Evolutionary conservation across 495 filamentous ascomycete genomes (phyloP).

Genomic region (Talaromyces trachyspermus): DNA sequence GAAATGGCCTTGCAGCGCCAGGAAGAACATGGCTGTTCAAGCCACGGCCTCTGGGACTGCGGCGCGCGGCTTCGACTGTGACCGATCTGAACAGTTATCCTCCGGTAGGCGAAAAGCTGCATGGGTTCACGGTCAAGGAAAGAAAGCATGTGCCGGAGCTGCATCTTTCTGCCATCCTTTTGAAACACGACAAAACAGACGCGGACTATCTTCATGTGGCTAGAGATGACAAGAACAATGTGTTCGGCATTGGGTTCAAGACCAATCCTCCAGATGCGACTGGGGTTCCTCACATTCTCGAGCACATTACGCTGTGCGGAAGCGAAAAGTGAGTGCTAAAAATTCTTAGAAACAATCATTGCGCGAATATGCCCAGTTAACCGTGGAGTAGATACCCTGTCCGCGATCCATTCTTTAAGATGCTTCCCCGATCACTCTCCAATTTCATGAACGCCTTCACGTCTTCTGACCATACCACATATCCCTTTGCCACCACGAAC

Average conservation of each 20-base stretch:
- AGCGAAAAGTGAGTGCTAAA: conserved; percentile 70
- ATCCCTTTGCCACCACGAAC: conserved; percentile 98
- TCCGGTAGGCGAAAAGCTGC: conserved; percentile 70
- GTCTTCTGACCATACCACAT: conserved; percentile 91
- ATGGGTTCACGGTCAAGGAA: conserved; percentile 86
- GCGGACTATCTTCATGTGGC: conserved; percentile 95
- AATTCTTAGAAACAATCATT: conserved; percentile 10
- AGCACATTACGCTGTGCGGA: conserved; percentile 96
- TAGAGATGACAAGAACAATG: conserved; percentile 94
- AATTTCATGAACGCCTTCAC: conserved; percentile 99
- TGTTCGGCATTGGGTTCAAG: conserved; percentile 98
- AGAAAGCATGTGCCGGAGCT: conserved; percentile 89
- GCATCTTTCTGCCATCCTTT: conserved; percentile 80
- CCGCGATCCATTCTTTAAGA: conserved; percentile 98
- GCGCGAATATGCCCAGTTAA: conserved; percentile 9
- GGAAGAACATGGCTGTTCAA: not conserved
- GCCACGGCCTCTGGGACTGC: conserved; percentile 8
- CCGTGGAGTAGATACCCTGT: conserved; percentile 93
- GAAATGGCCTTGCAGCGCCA: not conserved
- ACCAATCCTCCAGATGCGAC: conserved; percentile 96
- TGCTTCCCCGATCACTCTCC: conserved; percentile 92
- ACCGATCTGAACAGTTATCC: conserved; percentile 67
- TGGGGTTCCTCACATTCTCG: conserved; percentile 92
- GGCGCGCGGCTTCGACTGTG: conserved; percentile 54
- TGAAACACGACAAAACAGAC: conserved; percentile 87